Evolutionary conservation across 1,284 basidiomycete genomes (phyloP).

Genomic region (Tilletia walkeri): DNA sequence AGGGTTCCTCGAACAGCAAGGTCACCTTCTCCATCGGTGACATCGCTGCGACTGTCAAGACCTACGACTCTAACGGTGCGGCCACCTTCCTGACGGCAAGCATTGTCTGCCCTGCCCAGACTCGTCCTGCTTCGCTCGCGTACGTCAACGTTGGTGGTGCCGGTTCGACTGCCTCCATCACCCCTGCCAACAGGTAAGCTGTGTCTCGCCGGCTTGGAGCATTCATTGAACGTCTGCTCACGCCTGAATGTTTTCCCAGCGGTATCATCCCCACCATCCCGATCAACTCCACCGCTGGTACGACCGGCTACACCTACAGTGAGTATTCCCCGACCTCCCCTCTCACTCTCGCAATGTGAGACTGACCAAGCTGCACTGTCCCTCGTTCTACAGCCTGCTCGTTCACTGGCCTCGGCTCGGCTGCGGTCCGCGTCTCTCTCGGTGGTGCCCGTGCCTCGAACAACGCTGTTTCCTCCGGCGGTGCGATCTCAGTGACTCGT

Average conservation of each 20-base stretch:
- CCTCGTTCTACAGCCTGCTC: background rate
- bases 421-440: background rate
- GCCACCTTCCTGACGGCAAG: conserved; percentile 11
- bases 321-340: too few species aligned
- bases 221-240: too few species aligned
- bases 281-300: conserved; percentile 5
- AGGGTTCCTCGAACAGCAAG: background rate
- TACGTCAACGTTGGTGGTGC: background rate
- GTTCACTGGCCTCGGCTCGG: background rate
- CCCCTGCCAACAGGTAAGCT: background rate
- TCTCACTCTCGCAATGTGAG: too few species aligned
- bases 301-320: conserved; percentile 14
- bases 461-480: background rate
- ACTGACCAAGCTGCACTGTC: too few species aligned
- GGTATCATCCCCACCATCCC: background rate
- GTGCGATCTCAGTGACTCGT: background rate
- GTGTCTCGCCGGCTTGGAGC: too few species aligned
- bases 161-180: background rate
- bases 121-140: conserved; percentile 3
- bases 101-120: conserved; percentile 11
- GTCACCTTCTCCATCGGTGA: conserved; percentile 7
- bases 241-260: background rate
- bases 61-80: background rate
- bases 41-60: conserved; percentile 6
- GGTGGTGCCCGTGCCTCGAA: background rate